Base-by-base conservation (phyloP, 2,329 filamentous ascomycete species). In the Cladorrhinum sp. region DNA sequence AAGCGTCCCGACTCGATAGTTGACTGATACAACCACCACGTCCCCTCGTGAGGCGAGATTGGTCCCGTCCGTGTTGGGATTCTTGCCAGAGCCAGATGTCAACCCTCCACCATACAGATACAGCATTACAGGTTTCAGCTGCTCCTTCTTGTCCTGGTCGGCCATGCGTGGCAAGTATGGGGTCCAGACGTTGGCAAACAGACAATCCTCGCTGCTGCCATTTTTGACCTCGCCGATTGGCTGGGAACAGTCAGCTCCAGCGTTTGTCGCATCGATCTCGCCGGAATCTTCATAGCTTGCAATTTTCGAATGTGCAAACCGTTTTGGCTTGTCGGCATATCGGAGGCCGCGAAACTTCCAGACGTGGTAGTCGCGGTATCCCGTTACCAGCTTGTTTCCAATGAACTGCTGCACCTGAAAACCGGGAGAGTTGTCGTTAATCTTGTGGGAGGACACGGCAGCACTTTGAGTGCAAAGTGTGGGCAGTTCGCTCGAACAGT, bases 31-130 rank as follows among this genome's bases (percentile, higher is more conserved):
- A 2, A 75, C 70, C 0, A 80, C 77, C 7, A 78, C 74, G 62
- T 80, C 78, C 12, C 79, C 78, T 14, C 78, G 69, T 16, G 78
- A 76, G 2, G 76, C 77, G 30, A 80, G 68, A 63, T 76, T 77
- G 2, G 75, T 76, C n/a, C 77, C 76, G 65, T 79, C 78, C 24
- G 76, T 78, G 16, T 76, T 77, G 3, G 75, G 68, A 60, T 80
- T 78, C 57, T 75, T 76, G 9, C 75, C 75, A 9, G 73, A 75
- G 2, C 78, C 79, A 4, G 65, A 68, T 1, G 70, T 74, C 51
- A 79, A 75, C 1, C 72, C 76, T 7, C 78, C 78, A 14, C 79
- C 79, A 57, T 79, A 75, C 23, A 80, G 73, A 69, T 77, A 81
- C 20, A 81, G 69, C 72, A 80, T 76, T 12, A 80, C 78, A 1